Conservation (phyloP, 768 basidiomycete genomes). For the Arthromyces matolae region DNA sequence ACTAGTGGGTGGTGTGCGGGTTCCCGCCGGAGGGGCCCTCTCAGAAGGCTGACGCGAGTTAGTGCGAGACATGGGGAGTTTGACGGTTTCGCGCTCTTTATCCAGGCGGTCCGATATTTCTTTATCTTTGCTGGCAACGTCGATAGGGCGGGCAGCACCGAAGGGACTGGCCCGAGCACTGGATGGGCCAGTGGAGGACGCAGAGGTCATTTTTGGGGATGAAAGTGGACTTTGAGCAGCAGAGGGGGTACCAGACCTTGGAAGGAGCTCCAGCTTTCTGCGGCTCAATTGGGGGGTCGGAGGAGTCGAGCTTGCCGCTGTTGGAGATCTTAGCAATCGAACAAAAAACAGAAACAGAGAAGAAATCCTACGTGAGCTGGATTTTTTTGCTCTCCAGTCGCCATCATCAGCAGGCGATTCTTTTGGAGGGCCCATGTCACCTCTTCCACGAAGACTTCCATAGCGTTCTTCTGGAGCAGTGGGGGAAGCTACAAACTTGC, state of each 20-base stretch:
- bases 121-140: constrained; percentile 72
- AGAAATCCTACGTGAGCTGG: constrained; percentile 59
- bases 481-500: constrained; percentile 62
- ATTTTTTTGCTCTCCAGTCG: constrained; percentile 65
- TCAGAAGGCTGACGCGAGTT: constrained; percentile 50
- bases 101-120: constrained; percentile 70
- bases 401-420: constrained; percentile 50
- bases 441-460: constrained; percentile 45
- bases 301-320: constrained; percentile 71
- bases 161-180: constrained; percentile 69
- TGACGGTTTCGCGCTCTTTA: constrained; percentile 56
- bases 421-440: constrained; percentile 53
- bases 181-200: constrained; percentile 28
- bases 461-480: constrained; percentile 39
- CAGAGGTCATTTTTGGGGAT: constrained; percentile 67
- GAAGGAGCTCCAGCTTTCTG: constrained; percentile 81
- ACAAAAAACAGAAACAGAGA: not conserved
- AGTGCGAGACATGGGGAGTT: constrained; percentile 51
- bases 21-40: constrained; percentile 30
- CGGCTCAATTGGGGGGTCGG: constrained; percentile 79
- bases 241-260: constrained; percentile 67
- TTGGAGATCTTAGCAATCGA: not conserved
- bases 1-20: constrained; percentile 32
- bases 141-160: constrained; percentile 85
- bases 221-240: constrained; percentile 71